Evolutionary conservation across 148 eudicot genomes (phyloP), one percentile per base, ranked within the genome.

Genomic region (Rhododendron ferrugineum): DNA sequence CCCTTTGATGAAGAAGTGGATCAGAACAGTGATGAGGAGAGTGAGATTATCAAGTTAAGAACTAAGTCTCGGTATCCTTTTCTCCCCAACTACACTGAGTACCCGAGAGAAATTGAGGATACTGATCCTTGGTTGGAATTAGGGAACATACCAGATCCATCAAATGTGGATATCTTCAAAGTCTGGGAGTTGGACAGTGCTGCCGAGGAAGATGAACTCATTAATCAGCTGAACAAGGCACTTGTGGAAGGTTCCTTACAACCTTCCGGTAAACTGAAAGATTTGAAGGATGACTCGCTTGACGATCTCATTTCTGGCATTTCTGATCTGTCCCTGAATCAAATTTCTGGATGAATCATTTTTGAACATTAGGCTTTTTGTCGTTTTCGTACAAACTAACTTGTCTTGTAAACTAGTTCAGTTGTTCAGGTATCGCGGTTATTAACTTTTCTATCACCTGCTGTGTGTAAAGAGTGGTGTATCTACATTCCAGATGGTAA

Each of bases 101-200:
- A 82, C 62, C 54, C 78, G 36, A 83, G 66, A 86, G 78, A 86
- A 76, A 47, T 3, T 60, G 85, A 83, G 47, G 78, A 46, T 83
- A 13, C 44, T 46, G 85, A 76, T 47, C 37, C 50, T 6, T 91
- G 87, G 37, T 64, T 86, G 76, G 92, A 86, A 75, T 82, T 78
- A 44, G 88, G 70, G 73, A 83, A 82, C 56, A 87, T 79, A 37
- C 36, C 36, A 46, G 94, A 91, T 52, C 58, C 88, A 84, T 83
- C 89, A 11, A 20, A 84, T 16, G 90, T 90, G 20, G 89, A 88
- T 58, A 92, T 96, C 60, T 96, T 94, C 88, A 90, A 86, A 88
- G 92, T 94, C 73, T 94, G 96, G 98, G 94, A 96, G 88, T 87
- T 94, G 75, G 93, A 87, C 68, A 87, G 86, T 75, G 78, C 91